Conservation (phyloP, 163 green algal species). For the Trebouxiophyceae sp. region DNA sequence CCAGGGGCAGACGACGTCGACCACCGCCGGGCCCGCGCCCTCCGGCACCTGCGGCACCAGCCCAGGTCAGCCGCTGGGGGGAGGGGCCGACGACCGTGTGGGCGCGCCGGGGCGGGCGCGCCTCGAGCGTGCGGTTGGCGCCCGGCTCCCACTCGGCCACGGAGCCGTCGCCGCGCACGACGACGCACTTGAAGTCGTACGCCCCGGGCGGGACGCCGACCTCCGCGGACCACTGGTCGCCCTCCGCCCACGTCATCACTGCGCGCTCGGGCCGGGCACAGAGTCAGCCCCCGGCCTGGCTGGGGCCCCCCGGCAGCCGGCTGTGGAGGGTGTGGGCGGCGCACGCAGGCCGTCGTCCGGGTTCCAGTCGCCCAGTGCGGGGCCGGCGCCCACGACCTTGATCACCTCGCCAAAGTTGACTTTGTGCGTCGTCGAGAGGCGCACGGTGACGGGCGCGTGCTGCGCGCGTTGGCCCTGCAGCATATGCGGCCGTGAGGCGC, state of each 20-base stretch:
- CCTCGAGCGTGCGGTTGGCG: conserved; percentile 16
- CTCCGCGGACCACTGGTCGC: conserved; percentile 16
- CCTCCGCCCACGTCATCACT: conserved; percentile 24
- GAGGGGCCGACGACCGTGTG: not conserved
- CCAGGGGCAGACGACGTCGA: conserved; percentile 13
- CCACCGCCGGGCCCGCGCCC: too few relatives aligned
- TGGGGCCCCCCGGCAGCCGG: not conserved
- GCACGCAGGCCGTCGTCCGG: conserved; percentile 12
- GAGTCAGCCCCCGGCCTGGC: not conserved
- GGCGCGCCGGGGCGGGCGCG: conserved; percentile 2
- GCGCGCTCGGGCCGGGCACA: not conserved
- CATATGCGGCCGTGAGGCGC: too few relatives aligned
- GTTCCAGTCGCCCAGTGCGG: conserved; percentile 25
- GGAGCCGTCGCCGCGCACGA: conserved; percentile 11
- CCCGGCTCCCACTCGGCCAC: conserved; percentile 17
- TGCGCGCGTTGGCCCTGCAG: too few relatives aligned
- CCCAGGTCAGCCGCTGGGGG: not conserved
- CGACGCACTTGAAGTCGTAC: conserved; percentile 27
- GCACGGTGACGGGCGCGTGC: too few relatives aligned
- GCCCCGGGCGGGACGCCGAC: conserved; percentile 11
- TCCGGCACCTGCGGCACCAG: too few relatives aligned
- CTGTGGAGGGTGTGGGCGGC: not conserved
- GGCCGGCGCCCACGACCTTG: conserved; percentile 20
- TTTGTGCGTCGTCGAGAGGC: not conserved
- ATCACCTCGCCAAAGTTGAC: conserved; percentile 29